Conservation (phyloP, 2,329 filamentous ascomycete species). For the Plenodomus tracheiphilus region DNA sequence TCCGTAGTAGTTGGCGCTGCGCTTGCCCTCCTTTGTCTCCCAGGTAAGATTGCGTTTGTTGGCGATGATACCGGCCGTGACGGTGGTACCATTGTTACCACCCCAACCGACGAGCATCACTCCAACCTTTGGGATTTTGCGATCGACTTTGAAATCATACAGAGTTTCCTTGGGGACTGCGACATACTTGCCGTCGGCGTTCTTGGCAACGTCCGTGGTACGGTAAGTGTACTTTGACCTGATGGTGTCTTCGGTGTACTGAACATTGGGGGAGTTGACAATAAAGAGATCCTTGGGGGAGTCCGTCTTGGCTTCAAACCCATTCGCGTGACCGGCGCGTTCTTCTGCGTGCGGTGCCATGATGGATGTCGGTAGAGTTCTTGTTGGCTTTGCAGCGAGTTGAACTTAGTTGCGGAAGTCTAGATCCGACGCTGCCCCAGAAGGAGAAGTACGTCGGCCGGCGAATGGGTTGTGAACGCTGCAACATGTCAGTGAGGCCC, state of each 20-base stretch:
- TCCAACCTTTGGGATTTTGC: slow-evolving; percentile 88
- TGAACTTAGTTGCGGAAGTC: slow-evolving; percentile 45
- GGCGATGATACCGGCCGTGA: slow-evolving; percentile 95
- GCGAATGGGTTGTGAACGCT: slow-evolving; percentile 96
- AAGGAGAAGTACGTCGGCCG: slow-evolving; percentile 88
- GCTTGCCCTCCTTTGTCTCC: slow-evolving; percentile 90
- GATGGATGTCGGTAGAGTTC: slow-evolving; percentile 42
- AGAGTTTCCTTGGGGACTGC: slow-evolving; percentile 84
- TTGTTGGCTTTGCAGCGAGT: slow-evolving; percentile 26
- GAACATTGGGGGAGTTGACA: slow-evolving; percentile 89
- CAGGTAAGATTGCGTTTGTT: slow-evolving; percentile 85
- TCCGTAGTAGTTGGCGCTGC: slow-evolving; percentile 93
- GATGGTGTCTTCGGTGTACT: slow-evolving; percentile 86
- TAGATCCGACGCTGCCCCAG: slow-evolving; percentile 74
- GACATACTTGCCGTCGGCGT: slow-evolving; percentile 74
- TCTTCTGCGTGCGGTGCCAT: slow-evolving; percentile 96
- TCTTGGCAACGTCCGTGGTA: slow-evolving; percentile 79
- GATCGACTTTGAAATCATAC: slow-evolving; percentile 98
- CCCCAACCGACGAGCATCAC: slow-evolving; percentile 98
- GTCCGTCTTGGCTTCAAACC: slow-evolving; percentile 49
- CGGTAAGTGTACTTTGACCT: slow-evolving; percentile 95
- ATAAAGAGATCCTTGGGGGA: slow-evolving; percentile 70
- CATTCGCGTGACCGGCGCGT: slow-evolving; percentile 59
- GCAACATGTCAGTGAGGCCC: slow-evolving; percentile 26
- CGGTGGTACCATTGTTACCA: slow-evolving; percentile 97